Percentiles rank a stretch among this genome's conserved stretches.
Evolutionary conservation across 768 basidiomycete species (phyloP).

Genomic region (Suillus americanus): DNA sequence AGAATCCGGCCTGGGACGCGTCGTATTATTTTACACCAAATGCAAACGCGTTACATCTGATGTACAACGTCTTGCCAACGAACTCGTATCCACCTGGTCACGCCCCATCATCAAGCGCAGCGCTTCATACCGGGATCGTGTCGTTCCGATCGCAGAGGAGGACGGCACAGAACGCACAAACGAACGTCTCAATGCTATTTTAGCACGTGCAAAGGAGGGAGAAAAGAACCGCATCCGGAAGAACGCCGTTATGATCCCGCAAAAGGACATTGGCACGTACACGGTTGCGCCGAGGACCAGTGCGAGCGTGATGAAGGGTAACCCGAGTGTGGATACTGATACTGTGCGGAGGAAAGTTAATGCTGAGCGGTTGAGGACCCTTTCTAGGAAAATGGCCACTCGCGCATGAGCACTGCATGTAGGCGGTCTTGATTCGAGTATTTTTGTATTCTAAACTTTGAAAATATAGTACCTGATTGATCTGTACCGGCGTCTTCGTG

Average conservation of each 20-base stretch:
- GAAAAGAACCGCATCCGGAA: constrained; percentile 71
- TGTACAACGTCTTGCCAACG: constrained; percentile 77
- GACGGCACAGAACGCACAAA: constrained; percentile 37
- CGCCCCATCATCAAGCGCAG: constrained; percentile 90
- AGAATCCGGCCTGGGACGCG: constrained; percentile 84
- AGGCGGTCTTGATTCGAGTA: neutral
- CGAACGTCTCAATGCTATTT: constrained; percentile 66
- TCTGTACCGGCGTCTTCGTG: neutral
- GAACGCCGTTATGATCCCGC: constrained; percentile 84
- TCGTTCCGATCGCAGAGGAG: constrained; percentile 58
- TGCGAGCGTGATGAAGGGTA: constrained; percentile 50
- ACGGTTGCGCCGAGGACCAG: constrained; percentile 72
- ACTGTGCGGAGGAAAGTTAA: constrained; percentile 72
- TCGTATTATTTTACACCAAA: constrained; percentile 95
- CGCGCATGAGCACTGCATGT: constrained; percentile 15
- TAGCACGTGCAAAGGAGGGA: constrained; percentile 62
- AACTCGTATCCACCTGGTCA: constrained; percentile 85
- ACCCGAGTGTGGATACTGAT: constrained; percentile 68
- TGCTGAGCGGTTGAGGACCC: constrained; percentile 65
- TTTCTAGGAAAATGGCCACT: constrained; percentile 51
- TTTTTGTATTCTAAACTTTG: neutral
- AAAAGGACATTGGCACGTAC: constrained; percentile 72
- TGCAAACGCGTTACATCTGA: constrained; percentile 85
- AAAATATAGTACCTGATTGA: neutral
- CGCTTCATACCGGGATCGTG: constrained; percentile 74